A percentile compares a stretch with the other conserved stretches of the same genome.
Evolutionary conservation across 495 filamentous ascomycete genomes (phyloP).

Genomic region (Neurospora sp.): DNA sequence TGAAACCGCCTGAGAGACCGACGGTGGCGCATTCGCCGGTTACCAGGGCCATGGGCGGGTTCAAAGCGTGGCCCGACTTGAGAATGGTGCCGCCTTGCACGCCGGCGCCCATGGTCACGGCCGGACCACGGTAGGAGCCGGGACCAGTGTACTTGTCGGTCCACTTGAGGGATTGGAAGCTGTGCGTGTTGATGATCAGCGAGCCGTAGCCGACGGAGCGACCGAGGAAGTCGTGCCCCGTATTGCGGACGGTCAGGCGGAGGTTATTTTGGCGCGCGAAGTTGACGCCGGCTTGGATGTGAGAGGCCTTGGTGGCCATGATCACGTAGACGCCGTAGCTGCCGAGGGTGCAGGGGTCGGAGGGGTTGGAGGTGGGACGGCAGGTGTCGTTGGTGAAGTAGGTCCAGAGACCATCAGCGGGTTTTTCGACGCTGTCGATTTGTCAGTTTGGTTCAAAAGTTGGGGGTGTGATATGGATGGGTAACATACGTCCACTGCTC

Average conservation of each 20-base stretch:
- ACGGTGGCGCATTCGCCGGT: constrained; percentile 42
- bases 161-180: constrained; percentile 40
- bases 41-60: constrained; percentile 33
- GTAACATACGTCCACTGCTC: constrained; percentile 21
- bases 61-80: constrained; percentile 28
- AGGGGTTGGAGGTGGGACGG: constrained; percentile 35
- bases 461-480: neutral
- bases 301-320: constrained; percentile 27
- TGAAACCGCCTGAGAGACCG: constrained; percentile 40
- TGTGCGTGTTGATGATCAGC: constrained; percentile 52
- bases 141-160: constrained; percentile 31
- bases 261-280: constrained; percentile 47
- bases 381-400: constrained; percentile 34
- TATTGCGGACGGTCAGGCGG: constrained; percentile 51
- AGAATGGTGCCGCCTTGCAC: constrained; percentile 42
- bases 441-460: constrained; percentile 1
- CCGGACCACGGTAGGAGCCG: constrained; percentile 15
- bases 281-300: constrained; percentile 39
- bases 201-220: constrained; percentile 45
- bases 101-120: constrained; percentile 49
- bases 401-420: constrained; percentile 22
- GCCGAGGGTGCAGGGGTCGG: constrained; percentile 42
- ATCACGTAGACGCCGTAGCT: constrained; percentile 43
- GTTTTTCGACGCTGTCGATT: constrained; percentile 13
- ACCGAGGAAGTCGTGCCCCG: constrained; percentile 48